Conservation (phyloP, 306 rosid species). For the Lablab purpureus region DNA sequence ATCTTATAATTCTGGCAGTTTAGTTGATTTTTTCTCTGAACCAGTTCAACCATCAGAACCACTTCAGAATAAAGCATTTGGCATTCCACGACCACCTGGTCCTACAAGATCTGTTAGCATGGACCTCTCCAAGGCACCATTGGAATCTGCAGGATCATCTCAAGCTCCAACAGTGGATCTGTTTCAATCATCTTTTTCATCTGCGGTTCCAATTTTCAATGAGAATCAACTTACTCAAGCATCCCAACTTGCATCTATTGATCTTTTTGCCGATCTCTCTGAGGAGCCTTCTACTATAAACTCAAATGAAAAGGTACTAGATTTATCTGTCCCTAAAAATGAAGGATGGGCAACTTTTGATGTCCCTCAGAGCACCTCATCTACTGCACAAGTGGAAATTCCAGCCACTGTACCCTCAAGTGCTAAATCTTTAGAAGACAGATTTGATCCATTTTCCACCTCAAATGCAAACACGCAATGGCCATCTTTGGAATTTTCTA, state of each 20-base stretch:
- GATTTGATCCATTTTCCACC: conserved; percentile 63
- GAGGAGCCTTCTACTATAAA: conserved; percentile 53
- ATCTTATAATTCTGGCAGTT: conserved; percentile 61
- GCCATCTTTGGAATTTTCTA: conserved; percentile 57
- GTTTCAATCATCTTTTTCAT: conserved; percentile 54
- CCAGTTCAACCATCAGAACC: conserved; percentile 55
- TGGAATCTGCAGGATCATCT: conserved; percentile 51
- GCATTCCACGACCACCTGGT: conserved; percentile 49
- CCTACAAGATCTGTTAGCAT: conserved; percentile 59
- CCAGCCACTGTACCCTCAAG: conserved; percentile 43
- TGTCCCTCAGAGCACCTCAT: conserved; percentile 55
- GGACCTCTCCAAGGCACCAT: conserved; percentile 55
- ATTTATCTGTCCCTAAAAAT: conserved; percentile 58
- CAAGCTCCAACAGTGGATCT: conserved; percentile 53
- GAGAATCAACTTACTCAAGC: conserved; percentile 54
- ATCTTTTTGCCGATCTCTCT: conserved; percentile 53
- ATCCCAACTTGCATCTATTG: conserved; percentile 49
- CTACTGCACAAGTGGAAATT: conserved; percentile 50
- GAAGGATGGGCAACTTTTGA: conserved; percentile 95
- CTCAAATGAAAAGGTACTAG: conserved; percentile 49
- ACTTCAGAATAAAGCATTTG: conserved; percentile 49
- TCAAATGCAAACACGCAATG: conserved; percentile 55
- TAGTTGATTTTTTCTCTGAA: conserved; percentile 58
- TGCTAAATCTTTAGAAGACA: conserved; percentile 50
- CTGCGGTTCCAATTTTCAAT: conserved; percentile 44